These are phyloP conservation scores for Pseudoperonospora humuli DNA, from an alignment of 352 stramenopile genomes.

Conservation along the genomic window DNA sequence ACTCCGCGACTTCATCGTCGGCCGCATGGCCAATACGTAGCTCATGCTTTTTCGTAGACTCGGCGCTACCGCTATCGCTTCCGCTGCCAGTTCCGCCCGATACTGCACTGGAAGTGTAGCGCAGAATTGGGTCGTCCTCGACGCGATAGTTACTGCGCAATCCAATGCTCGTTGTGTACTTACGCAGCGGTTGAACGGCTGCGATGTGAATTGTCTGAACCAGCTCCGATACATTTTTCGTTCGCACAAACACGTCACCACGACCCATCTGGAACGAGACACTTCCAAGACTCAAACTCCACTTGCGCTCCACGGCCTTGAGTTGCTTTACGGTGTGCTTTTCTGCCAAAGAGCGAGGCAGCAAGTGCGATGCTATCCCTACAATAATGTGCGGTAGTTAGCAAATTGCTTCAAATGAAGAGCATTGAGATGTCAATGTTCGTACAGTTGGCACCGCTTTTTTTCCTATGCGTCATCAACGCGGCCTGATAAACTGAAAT, in stretches of 20 bases:
- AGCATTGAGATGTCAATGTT: not conserved
- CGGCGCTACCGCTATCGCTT: constrained; percentile 7
- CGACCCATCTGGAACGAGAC: constrained; percentile 17
- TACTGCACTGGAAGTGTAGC: constrained; percentile 48
- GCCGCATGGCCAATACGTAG: constrained; percentile 12
- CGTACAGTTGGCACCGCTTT: constrained; percentile 10
- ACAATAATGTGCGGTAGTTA: constrained; percentile 3
- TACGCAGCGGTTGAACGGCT: constrained; percentile 10
- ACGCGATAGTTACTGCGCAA: constrained; percentile 33
- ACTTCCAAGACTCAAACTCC: not conserved
- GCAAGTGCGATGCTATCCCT: constrained; percentile 5
- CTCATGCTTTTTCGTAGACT: constrained; percentile 14
- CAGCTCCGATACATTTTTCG: constrained; percentile 11
- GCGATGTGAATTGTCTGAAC: constrained; percentile 12
- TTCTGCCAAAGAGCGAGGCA: constrained; percentile 6
- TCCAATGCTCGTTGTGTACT: constrained; percentile 30
- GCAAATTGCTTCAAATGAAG: not conserved
- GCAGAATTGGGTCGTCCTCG: constrained; percentile 64
- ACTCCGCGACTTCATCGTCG: constrained; percentile 37
- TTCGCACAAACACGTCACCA: constrained; percentile 6
- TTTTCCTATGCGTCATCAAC: constrained; percentile 7
- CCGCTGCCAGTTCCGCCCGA: constrained; percentile 23
- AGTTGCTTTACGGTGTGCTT: constrained; percentile 9
- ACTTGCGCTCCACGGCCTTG: constrained; percentile 1
- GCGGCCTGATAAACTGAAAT: constrained; percentile 14